Conservation (phyloP, 2,329 filamentous ascomycete genomes). For the Penicillium sp. region DNA sequence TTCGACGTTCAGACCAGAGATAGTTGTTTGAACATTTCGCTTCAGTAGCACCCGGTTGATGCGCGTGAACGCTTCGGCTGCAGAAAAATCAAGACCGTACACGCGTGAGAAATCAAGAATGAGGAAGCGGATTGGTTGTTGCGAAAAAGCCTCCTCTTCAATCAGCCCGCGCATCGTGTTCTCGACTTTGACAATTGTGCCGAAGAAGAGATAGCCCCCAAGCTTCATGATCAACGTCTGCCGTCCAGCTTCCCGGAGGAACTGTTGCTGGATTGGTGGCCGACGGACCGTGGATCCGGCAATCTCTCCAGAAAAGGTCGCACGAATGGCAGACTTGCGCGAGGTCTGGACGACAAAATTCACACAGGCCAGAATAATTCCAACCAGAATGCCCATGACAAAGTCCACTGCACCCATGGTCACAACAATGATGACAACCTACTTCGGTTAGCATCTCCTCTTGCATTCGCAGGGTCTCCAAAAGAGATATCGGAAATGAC, state of each 20-base stretch:
- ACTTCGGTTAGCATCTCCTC: background rate
- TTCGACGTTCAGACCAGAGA: slow-evolving; percentile 74
- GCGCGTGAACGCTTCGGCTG: slow-evolving; percentile 87
- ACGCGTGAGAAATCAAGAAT: slow-evolving; percentile 86
- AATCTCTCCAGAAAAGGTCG: slow-evolving; percentile 81
- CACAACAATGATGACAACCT: slow-evolving; percentile 79
- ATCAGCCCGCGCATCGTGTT: slow-evolving; percentile 76
- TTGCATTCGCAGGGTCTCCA: too few relatives aligned
- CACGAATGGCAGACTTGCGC: slow-evolving; percentile 78
- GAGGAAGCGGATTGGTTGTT: slow-evolving; percentile 78
- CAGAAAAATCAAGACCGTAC: slow-evolving; percentile 90
- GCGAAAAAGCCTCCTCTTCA: slow-evolving; percentile 70
- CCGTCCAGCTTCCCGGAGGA: slow-evolving; percentile 73
- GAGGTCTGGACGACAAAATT: slow-evolving; percentile 90
- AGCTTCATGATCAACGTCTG: slow-evolving; percentile 92
- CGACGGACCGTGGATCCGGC: slow-evolving; percentile 88
- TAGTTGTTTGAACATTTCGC: slow-evolving; percentile 70
- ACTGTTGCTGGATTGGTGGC: slow-evolving; percentile 82
- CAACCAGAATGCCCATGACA: slow-evolving; percentile 85
- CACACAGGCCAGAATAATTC: slow-evolving; percentile 84
- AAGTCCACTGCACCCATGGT: slow-evolving; percentile 98
- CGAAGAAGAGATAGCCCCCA: slow-evolving; percentile 94
- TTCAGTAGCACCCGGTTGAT: slow-evolving; percentile 77
- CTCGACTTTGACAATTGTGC: slow-evolving; percentile 93
- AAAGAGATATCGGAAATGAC: background rate